Evolutionary conservation across 2,329 filamentous ascomycete species (phyloP).

Genomic region (Diaporthe ilicicola): DNA sequence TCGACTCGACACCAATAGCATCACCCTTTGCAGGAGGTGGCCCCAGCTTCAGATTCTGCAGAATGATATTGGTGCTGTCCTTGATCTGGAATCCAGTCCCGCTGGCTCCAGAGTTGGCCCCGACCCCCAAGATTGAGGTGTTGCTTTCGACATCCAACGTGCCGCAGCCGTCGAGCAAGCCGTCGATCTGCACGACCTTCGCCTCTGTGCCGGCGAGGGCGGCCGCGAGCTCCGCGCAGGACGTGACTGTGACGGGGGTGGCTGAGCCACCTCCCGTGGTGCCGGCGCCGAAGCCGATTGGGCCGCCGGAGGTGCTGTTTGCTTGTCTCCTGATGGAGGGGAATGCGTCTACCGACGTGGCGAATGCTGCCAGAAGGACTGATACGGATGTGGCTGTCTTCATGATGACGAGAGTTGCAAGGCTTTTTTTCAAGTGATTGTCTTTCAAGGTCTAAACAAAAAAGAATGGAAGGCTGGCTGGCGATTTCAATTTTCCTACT

Average conservation of each 20-base stretch:
- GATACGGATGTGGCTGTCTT: constrained; percentile 7
- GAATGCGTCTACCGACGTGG: neutral
- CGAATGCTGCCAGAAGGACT: neutral
- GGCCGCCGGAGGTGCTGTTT: constrained; percentile 1
- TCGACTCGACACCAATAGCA: constrained; percentile 46
- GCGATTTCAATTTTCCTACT: too few relatives aligned
- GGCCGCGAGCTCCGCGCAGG: constrained; percentile 3
- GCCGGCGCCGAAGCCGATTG: constrained; percentile 2
- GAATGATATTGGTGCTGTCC: constrained; percentile 51
- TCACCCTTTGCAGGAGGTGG: constrained; percentile 49
- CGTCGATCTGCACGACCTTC: constrained; percentile 10
- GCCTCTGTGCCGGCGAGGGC: neutral
- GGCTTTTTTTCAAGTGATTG: neutral
- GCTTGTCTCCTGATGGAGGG: neutral
- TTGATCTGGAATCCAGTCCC: constrained; percentile 5
- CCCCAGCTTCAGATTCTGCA: constrained; percentile 53
- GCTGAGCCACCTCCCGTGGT: constrained; percentile 9
- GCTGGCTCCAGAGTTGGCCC: constrained; percentile 3
- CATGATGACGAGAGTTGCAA: neutral
- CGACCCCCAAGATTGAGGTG: neutral
- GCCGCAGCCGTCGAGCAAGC: neutral
- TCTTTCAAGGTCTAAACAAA: neutral
- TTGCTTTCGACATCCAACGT: neutral
- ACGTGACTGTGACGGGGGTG: neutral
- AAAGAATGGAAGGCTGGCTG: neutral